Conservation (phyloP, 164 flowering plant genomes). For the Vitis labrusca region DNA sequence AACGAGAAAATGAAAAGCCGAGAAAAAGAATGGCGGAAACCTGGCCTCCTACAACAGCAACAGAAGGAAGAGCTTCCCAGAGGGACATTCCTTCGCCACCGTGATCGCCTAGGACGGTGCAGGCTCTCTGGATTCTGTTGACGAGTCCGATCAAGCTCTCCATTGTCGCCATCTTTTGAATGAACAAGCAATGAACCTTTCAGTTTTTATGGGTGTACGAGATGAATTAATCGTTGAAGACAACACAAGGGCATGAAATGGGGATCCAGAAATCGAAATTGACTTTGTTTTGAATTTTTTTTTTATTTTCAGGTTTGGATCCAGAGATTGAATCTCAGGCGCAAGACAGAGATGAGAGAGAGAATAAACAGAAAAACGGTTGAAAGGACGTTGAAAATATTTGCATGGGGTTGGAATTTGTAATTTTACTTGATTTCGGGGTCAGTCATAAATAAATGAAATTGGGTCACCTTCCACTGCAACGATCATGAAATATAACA, state of each 20-base stretch:
- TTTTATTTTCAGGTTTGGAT: not conserved
- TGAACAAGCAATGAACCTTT: not conserved
- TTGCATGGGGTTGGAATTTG: not conserved
- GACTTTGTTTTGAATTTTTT: not conserved
- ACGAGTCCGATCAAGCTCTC: slow-evolving; percentile 94
- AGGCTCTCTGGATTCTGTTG: slow-evolving; percentile 88
- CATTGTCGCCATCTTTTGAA: slow-evolving; percentile 77
- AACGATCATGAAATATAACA: too few relatives aligned
- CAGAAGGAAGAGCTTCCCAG: slow-evolving; percentile 99
- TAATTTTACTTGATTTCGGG: not conserved
- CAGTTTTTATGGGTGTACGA: too few relatives aligned
- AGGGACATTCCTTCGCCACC: slow-evolving; percentile 97
- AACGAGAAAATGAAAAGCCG: too few relatives aligned
- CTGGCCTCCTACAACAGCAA: slow-evolving; percentile 99
- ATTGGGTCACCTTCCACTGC: too few relatives aligned
- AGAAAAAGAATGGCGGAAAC: slow-evolving; percentile 18
- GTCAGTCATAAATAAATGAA: too few relatives aligned
- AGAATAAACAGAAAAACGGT: slow-evolving; percentile 4
- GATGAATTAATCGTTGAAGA: too few relatives aligned
- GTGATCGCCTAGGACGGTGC: slow-evolving; percentile 94
- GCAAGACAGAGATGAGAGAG: not conserved
- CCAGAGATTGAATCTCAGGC: slow-evolving; percentile 5
- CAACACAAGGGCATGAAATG: not conserved
- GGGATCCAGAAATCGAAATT: slow-evolving; percentile 3
- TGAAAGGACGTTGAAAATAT: not conserved